phyloP scores from a whole-genome alignment of 371 early-diverging fungal genomes.

The Nosema muscidifuracis region DNA sequence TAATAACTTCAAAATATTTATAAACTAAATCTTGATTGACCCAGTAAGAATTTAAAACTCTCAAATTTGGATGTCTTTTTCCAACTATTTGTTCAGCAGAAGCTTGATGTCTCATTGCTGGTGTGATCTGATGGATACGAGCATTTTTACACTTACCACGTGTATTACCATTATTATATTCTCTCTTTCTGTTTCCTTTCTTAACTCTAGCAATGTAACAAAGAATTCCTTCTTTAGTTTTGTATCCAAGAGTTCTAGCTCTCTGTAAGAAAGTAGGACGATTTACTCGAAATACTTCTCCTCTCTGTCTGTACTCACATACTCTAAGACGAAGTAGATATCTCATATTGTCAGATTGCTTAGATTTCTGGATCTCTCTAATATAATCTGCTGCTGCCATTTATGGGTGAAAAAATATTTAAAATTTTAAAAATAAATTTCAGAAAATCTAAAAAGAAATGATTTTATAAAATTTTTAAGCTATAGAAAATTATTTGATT shows the following conservation, averaged over 20 bases:
- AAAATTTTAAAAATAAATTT: slow-evolving; percentile 27
- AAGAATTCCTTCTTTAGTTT: slow-evolving; percentile 93
- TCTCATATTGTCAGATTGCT: slow-evolving; percentile 93
- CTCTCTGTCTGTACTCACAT: slow-evolving; percentile 95
- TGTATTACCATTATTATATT: slow-evolving; percentile 83
- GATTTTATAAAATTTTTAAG: too few relatives aligned
- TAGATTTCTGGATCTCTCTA: slow-evolving; percentile 91
- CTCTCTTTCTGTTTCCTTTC: slow-evolving; percentile 89
- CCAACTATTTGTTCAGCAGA: slow-evolving; percentile 92
- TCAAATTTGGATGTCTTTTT: slow-evolving; percentile 79
- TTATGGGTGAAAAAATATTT: slow-evolving; percentile 49
- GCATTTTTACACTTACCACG: slow-evolving; percentile 91
- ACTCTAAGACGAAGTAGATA: slow-evolving; percentile 89
- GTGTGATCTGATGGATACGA: slow-evolving; percentile 92
- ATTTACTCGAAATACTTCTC: slow-evolving; percentile 86
- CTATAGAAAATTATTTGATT: too few relatives aligned
- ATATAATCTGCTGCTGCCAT: slow-evolving; percentile 79
- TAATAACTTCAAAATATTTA: slow-evolving; percentile 96
- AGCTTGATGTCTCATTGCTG: slow-evolving; percentile 78
- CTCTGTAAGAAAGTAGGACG: slow-evolving; percentile 94
- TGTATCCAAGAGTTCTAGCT: slow-evolving; percentile 95
- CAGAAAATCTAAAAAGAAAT: too few relatives aligned
- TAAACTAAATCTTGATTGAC: slow-evolving; percentile 88
- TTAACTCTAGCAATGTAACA: slow-evolving; percentile 92
- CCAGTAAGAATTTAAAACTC: slow-evolving; percentile 96